These are phyloP conservation scores for Periconia sp. DNA, from an alignment of 2,329 filamentous ascomycete genomes.

Conservation along the genomic window DNA sequence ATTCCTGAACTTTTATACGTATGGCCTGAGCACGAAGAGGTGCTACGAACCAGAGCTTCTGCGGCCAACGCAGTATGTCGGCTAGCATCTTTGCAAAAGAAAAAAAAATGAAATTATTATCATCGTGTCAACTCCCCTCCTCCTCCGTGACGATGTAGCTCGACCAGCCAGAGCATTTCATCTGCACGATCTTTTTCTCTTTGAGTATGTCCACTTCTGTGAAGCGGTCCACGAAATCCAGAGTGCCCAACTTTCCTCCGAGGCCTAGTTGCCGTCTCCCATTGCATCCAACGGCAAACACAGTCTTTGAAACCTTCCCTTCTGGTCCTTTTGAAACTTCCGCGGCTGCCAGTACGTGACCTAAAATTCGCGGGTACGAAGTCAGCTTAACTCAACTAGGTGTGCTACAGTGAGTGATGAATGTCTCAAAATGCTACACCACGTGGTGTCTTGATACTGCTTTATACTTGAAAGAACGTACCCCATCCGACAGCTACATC, in stretches of 20 bases:
- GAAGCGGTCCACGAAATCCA: slow-evolving; percentile 21
- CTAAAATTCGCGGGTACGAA: no score
- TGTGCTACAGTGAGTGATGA: no score
- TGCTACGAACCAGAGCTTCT: no score
- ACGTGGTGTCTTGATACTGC: no score
- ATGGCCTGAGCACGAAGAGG: no score
- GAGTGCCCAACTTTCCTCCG: slow-evolving; percentile 5
- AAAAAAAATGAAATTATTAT: no score
- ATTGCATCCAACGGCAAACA: slow-evolving; percentile 31
- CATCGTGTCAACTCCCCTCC: background rate
- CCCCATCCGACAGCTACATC: slow-evolving; percentile 32
- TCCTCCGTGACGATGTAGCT: slow-evolving; percentile 19
- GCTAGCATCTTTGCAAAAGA: no score
- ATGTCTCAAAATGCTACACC: no score
- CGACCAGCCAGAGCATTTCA: slow-evolving; percentile 30
- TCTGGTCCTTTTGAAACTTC: slow-evolving; percentile 8
- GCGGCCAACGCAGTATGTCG: no score
- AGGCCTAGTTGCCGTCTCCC: slow-evolving; percentile 28
- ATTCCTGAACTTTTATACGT: no score
- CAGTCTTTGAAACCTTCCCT: background rate
- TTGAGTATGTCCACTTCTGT: slow-evolving; percentile 20
- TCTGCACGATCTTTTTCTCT: slow-evolving; percentile 17
- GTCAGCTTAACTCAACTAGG: no score
- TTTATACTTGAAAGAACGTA: no score
- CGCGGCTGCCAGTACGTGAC: slow-evolving; percentile 31